phyloP scores from a whole-genome alignment of 2,329 filamentous ascomycete genomes.

The Aspergillus udagawae region DNA sequence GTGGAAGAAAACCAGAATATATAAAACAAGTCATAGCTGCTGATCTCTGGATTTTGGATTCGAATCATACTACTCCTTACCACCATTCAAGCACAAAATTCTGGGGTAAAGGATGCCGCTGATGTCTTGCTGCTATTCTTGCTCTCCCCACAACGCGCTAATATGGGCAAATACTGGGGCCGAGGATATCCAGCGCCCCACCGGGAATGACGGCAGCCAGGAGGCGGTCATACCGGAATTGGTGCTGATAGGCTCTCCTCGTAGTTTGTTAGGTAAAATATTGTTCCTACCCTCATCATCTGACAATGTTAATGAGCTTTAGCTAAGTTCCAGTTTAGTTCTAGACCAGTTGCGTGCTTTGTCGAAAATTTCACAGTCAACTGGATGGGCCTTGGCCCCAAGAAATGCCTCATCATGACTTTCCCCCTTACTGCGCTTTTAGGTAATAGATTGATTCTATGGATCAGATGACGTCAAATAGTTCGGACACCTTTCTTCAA shows the following conservation, averaged over 20 bases:
- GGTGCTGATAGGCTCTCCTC: background rate
- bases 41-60: background rate
- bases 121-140: background rate
- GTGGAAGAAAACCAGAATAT: background rate
- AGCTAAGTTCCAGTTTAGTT: background rate
- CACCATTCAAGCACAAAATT: background rate
- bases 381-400: background rate
- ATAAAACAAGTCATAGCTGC: background rate
- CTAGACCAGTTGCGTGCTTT: background rate
- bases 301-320: background rate
- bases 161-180: background rate
- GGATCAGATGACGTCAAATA: background rate
- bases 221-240: background rate
- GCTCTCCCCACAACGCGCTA: background rate
- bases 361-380: background rate
- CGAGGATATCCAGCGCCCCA: background rate
- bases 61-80: background rate
- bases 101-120: background rate
- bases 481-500: background rate
- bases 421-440: background rate
- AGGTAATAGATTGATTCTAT: background rate
- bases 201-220: background rate
- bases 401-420: background rate
- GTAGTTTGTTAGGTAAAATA: background rate
- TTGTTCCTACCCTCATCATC: background rate